Base-by-base conservation (phyloP, 192 early-diverging fungal genomes). In the Spizellomyces sp. region DNA sequence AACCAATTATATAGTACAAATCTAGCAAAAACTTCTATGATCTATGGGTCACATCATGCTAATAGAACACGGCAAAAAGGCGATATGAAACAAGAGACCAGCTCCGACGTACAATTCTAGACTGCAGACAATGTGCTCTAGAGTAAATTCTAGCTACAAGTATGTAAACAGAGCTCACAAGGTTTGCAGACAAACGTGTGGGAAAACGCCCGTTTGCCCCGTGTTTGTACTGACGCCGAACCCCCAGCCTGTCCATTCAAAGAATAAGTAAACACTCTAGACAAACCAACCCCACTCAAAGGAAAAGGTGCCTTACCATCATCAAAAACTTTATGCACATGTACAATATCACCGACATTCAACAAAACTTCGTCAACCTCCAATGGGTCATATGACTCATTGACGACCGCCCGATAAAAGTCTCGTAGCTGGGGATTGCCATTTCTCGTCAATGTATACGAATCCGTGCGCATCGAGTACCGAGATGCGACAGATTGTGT, bases 311-410 rank as follows among this genome's bases (percentile, higher is more conserved):
- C 27, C 69, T 43, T 58, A 71, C 69, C 71, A 75, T 75, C 73
- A 22, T 75, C 73, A 75, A 75, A 75, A 15, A 69, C 66, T 42
- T 50, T 56, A 17, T 47, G 15, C 58, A 75, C 73, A 62, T 60
- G 60, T 6, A 75, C 66, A 17, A 61, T 17, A 45, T 75, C 73
- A 8, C 73, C 73, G 6, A 48, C 46, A 22, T 45, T 6, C 9
- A 75, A 22, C 4, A 7, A 6, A 6, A 75, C 43, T 48, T 75
- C 73, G 45, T 75, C 73, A 0, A 19, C 17, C 22, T 69, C 73
- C 4, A 19, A 14, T 15, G 9, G 4, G 15, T 46, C 58, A 44
- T 69, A 75, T 3, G 57, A 27, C 45, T 75, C 73, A 7, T 9
- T 69, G 12, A 69, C 73, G 60, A 62, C 52, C 6, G 73, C 73